Conservation (phyloP, 208 protist genomes). For the Trypanosoma mega region DNA sequence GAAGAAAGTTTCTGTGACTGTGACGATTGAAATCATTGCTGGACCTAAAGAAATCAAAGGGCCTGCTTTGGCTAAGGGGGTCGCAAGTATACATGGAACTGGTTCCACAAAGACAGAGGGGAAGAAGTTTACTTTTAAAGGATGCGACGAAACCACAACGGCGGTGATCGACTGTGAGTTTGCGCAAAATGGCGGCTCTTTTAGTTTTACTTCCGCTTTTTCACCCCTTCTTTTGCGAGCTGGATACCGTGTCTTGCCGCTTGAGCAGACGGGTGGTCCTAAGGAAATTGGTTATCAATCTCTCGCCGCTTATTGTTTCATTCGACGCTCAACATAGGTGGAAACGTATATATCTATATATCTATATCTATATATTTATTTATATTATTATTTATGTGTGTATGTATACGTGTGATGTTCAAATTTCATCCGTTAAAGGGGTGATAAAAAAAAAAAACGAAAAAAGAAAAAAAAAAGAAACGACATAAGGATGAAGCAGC, state of each 20-base stretch:
- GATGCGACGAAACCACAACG: constrained; percentile 66
- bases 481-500: neutral
- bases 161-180: constrained; percentile 74
- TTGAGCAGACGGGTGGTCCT: constrained; percentile 48
- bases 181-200: constrained; percentile 54
- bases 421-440: neutral
- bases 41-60: constrained; percentile 65
- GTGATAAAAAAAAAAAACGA: neutral
- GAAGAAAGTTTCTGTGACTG: constrained; percentile 35
- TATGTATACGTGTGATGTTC: neutral
- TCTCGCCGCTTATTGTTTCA: constrained; percentile 68
- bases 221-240: constrained; percentile 50
- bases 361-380: constrained; percentile 1
- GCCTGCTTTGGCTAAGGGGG: constrained; percentile 38
- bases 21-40: constrained; percentile 66
- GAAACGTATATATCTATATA: neutral
- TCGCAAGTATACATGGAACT: constrained; percentile 45
- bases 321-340: constrained; percentile 32
- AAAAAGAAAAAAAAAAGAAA: neutral
- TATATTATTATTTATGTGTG: neutral
- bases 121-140: constrained; percentile 61
- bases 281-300: constrained; percentile 34
- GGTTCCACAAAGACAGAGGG: constrained; percentile 53
- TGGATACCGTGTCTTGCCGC: constrained; percentile 72
- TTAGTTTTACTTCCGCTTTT: constrained; percentile 68